Conservation (phyloP, 257 asterid genomes). For the Ocimum tenuiflorum region DNA sequence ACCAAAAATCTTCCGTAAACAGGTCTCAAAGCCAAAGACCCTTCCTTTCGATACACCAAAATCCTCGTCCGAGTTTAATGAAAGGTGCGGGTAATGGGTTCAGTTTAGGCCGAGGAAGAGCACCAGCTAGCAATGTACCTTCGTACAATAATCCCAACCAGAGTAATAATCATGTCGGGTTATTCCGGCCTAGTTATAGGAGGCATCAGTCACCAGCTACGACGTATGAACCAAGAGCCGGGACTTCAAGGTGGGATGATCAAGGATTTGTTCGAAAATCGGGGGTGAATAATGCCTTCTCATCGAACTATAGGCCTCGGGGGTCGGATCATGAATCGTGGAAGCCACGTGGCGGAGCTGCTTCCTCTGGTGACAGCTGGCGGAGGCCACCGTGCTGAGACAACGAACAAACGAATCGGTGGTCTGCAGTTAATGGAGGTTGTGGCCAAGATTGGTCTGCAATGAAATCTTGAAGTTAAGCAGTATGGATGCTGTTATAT, state of each 20-base stretch:
- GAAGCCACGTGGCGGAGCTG: too few relatives aligned
- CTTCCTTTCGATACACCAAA: background rate
- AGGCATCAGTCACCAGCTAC: too few relatives aligned
- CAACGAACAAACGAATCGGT: background rate
- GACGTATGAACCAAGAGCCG: too few relatives aligned
- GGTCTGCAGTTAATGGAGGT: background rate
- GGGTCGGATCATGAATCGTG: background rate
- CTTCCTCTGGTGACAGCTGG: background rate
- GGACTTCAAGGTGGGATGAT: too few relatives aligned
- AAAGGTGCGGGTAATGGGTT: background rate
- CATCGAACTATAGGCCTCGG: background rate
- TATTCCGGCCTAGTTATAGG: background rate
- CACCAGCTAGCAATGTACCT: background rate
- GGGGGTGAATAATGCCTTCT: too few relatives aligned
- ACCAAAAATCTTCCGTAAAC: background rate
- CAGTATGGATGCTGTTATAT: too few relatives aligned
- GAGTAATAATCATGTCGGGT: background rate
- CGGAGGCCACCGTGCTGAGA: background rate
- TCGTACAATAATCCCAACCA: background rate
- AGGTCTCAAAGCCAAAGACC: slow-evolving; percentile 10
- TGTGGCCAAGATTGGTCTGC: slow-evolving; percentile 7
- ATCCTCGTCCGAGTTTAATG: background rate
- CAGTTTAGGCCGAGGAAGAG: background rate
- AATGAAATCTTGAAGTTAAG: background rate
- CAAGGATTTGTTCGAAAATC: too few relatives aligned